Percentiles rank a stretch among this genome's conserved stretches.
Conservation (phyloP, 2,329 filamentous ascomycete species). For the Raffaelea deltoideospora region DNA sequence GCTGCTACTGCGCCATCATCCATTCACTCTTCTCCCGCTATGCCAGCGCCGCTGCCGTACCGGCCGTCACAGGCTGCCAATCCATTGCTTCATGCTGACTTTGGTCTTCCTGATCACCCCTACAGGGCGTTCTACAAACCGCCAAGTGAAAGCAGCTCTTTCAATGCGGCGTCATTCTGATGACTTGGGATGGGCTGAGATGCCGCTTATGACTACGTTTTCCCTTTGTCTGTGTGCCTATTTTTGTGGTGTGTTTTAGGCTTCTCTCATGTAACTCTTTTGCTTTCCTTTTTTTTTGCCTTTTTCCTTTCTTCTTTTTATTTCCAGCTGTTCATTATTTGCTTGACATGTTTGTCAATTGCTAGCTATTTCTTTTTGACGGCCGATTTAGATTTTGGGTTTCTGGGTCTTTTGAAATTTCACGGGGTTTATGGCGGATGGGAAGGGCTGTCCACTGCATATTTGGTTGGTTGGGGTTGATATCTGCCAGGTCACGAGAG, state of each 20-base stretch:
- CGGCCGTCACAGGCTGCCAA: constrained; percentile 35
- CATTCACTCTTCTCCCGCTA: constrained; percentile 9
- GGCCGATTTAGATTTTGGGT: no score
- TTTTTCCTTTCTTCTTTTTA: no score
- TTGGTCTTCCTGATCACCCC: constrained; percentile 62
- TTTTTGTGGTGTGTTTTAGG: not conserved
- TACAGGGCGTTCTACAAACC: constrained; percentile 71
- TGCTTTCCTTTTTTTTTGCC: not conserved
- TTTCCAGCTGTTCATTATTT: no score
- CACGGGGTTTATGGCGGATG: no score
- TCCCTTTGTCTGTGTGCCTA: not conserved
- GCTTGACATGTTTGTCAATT: no score
- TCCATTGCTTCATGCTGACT: constrained; percentile 57
- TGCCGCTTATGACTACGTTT: not conserved
- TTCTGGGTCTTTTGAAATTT: no score
- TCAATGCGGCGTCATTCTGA: constrained; percentile 3
- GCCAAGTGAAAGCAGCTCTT: constrained; percentile 29
- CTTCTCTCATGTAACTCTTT: no score
- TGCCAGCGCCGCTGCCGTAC: constrained; percentile 14
- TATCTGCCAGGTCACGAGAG: no score
- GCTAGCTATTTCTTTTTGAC: no score
- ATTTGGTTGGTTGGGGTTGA: no score
- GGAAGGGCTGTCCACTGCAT: no score
- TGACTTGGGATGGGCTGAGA: accelerated
- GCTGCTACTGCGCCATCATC: not conserved